phyloP scores from a whole-genome alignment of 1,284 basidiomycete genomes.

The Mycosarcoma mackinlayi region DNA sequence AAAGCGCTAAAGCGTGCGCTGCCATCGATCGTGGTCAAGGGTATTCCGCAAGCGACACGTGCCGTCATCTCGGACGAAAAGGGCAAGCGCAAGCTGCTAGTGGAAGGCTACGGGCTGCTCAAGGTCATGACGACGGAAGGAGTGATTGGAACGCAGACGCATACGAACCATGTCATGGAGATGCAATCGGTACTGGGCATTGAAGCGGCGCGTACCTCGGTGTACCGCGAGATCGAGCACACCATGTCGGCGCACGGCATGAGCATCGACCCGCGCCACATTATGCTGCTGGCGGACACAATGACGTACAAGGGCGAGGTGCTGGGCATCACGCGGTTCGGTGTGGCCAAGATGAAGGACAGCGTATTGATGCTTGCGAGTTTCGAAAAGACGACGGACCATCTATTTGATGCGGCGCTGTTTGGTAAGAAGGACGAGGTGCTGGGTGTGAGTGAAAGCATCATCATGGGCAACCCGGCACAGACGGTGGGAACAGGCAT shows the following conservation, averaged over 20 bases:
- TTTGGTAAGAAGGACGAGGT: constrained; percentile 96
- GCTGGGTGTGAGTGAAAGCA: constrained; percentile 96
- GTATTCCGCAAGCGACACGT: constrained; percentile 60
- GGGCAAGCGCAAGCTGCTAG: constrained; percentile 63
- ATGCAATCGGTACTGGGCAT: constrained; percentile 93
- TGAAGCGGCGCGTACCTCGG: constrained; percentile 92
- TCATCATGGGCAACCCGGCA: constrained; percentile 99
- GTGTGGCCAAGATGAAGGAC: constrained; percentile 99
- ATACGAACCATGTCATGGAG: constrained; percentile 98
- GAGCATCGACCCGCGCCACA: constrained; percentile 98
- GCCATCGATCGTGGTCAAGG: constrained; percentile 65
- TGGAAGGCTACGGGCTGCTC: constrained; percentile 91
- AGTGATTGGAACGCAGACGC: constrained; percentile 89
- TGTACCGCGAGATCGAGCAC: constrained; percentile 93
- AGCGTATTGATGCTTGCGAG: constrained; percentile 98
- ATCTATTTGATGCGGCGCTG: constrained; percentile 96
- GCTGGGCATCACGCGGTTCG: constrained; percentile 97
- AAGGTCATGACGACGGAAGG: constrained; percentile 98
- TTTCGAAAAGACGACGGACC: constrained; percentile 99
- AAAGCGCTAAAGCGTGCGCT: constrained; percentile 66
- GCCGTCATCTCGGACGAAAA: constrained; percentile 68
- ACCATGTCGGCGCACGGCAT: constrained; percentile 98
- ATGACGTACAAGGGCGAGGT: constrained; percentile 99
- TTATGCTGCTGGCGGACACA: constrained; percentile 97
- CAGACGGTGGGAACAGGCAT: constrained; percentile 91